These are phyloP conservation scores for Arthrobotrys sinensis DNA, from an alignment of 2,329 filamentous ascomycete species.

Conservation along the genomic window DNA sequence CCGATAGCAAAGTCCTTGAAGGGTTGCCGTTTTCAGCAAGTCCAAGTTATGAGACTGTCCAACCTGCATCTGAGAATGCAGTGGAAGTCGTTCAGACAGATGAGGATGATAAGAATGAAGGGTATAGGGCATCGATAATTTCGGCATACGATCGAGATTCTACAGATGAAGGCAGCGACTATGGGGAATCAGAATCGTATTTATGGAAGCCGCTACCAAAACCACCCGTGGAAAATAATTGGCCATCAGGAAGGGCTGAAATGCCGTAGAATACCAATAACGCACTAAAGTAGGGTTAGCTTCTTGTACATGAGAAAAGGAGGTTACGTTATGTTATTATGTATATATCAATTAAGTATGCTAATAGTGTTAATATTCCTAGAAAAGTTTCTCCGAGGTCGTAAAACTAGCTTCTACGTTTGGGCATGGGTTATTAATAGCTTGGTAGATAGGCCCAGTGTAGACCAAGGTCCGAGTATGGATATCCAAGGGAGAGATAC, in stretches of 20 bases:
- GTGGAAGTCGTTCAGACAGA: background rate
- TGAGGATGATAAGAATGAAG: conserved; percentile 17
- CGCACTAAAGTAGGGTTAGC: too few relatives aligned
- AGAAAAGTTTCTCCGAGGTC: too few relatives aligned
- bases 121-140: conserved; percentile 44
- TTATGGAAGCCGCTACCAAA: conserved; percentile 51
- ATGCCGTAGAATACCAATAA: conserved; percentile 13
- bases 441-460: too few relatives aligned
- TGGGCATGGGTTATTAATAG: too few relatives aligned
- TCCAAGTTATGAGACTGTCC: conserved; percentile 26
- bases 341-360: too few relatives aligned
- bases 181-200: conserved; percentile 24
- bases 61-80: background rate
- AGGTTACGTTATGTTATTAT: too few relatives aligned
- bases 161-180: background rate
- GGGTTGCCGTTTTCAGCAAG: background rate
- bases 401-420: too few relatives aligned
- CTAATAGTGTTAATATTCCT: too few relatives aligned
- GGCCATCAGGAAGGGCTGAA: background rate
- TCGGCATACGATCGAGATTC: conserved; percentile 17
- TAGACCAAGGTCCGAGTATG: too few relatives aligned
- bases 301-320: too few relatives aligned
- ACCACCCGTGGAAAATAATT: conserved; percentile 30
- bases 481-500: too few relatives aligned
- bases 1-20: background rate